Evolutionary conservation across 768 basidiomycete genomes (phyloP).

Genomic region (Tubosaeta sp.): DNA sequence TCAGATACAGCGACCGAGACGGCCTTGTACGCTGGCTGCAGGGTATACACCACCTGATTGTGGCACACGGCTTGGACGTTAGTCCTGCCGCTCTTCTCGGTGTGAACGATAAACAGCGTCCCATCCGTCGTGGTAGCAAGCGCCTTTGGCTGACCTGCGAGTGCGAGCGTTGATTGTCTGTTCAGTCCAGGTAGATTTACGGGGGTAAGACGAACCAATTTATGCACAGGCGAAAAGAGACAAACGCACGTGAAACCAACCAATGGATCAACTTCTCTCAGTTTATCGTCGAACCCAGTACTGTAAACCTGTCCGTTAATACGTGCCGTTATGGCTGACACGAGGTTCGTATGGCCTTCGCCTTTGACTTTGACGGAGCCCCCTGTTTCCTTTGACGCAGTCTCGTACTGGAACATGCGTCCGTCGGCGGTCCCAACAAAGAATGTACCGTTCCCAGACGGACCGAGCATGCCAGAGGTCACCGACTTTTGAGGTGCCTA

Average conservation of each 20-base stretch:
- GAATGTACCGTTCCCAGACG: slow-evolving; percentile 51
- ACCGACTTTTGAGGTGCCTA: slow-evolving; percentile 82
- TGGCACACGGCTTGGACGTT: slow-evolving; percentile 61
- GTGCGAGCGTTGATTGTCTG: slow-evolving; percentile 51
- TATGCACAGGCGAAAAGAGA: slow-evolving; percentile 1
- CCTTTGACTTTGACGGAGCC: slow-evolving; percentile 49
- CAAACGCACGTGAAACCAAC: slow-evolving; percentile 27
- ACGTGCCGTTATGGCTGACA: slow-evolving; percentile 56
- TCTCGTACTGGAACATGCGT: slow-evolving; percentile 61
- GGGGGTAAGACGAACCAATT: background rate
- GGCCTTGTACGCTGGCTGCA: slow-evolving; percentile 49
- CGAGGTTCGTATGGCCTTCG: slow-evolving; percentile 63
- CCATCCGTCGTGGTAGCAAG: slow-evolving; percentile 57
- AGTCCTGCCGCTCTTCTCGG: slow-evolving; percentile 41
- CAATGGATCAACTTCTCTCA: slow-evolving; percentile 57
- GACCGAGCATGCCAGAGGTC: slow-evolving; percentile 51
- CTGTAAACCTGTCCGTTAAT: slow-evolving; percentile 55
- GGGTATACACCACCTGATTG: slow-evolving; percentile 63
- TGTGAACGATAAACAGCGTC: slow-evolving; percentile 54
- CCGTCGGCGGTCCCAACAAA: slow-evolving; percentile 80
- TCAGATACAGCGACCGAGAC: slow-evolving; percentile 54
- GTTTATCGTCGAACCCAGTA: slow-evolving; percentile 75
- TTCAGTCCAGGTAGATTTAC: background rate
- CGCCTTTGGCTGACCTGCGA: slow-evolving; percentile 62
- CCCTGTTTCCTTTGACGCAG: slow-evolving; percentile 12